phyloP scores from a whole-genome alignment of 1,284 basidiomycete species.

The Phylloporus gajari region DNA sequence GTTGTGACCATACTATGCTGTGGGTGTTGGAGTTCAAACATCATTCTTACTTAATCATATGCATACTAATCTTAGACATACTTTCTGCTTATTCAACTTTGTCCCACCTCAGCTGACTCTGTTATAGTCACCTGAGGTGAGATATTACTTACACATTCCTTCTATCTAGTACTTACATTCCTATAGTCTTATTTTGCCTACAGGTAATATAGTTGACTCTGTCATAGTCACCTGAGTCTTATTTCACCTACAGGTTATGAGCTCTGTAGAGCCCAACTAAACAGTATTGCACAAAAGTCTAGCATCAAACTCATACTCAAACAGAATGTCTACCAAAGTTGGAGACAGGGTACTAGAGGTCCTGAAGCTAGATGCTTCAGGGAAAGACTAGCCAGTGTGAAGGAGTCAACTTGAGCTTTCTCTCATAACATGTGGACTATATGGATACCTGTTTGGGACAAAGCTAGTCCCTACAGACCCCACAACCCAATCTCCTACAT shows the following conservation, averaged over 20 bases:
- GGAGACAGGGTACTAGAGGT: not conserved
- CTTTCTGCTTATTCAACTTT: no score
- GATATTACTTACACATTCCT: no score
- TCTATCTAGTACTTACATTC: no score
- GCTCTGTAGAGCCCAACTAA: not conserved
- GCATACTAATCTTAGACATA: not conserved
- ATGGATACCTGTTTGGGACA: constrained; percentile 3
- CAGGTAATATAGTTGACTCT: constrained; percentile 2
- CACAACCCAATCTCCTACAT: no score
- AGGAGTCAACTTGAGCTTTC: not conserved
- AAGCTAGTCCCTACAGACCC: no score
- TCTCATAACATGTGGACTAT: not conserved
- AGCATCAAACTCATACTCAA: not conserved
- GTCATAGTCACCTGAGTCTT: constrained; percentile 1
- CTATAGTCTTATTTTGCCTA: not conserved
- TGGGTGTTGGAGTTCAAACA: no score
- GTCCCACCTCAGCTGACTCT: no score
- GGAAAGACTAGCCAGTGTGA: not conserved
- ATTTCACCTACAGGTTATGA: not conserved
- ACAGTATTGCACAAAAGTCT: not conserved
- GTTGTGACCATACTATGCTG: no score
- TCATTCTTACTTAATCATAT: no score
- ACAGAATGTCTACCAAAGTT: not conserved
- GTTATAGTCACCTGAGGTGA: no score
- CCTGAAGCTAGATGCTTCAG: not conserved